phyloP scores from a whole-genome alignment of 192 early-diverging fungal genomes.

The Coemansia sp. region DNA sequence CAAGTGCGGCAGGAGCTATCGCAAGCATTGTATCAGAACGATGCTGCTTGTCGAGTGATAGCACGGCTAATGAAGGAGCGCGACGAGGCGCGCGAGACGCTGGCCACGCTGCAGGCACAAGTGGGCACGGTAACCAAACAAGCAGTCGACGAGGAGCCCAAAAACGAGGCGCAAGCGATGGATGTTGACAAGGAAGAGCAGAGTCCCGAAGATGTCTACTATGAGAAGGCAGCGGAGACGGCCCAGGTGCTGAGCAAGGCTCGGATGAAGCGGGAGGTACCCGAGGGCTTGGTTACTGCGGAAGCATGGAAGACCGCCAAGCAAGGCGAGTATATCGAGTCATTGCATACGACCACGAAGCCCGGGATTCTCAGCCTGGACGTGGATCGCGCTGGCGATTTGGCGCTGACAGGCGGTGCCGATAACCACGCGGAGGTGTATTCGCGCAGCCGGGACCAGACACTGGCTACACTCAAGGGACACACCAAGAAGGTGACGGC shows the following conservation, averaged over 20 bases:
- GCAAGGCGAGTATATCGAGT: slow-evolving; percentile 53
- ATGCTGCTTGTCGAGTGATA: slow-evolving; percentile 93
- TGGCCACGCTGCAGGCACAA: slow-evolving; percentile 27
- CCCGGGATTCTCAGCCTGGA: slow-evolving; percentile 66
- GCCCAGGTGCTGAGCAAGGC: slow-evolving; percentile 59
- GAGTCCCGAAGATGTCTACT: slow-evolving; percentile 24
- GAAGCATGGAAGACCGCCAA: slow-evolving; percentile 67
- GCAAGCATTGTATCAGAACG: slow-evolving; percentile 93
- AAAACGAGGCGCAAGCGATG: slow-evolving; percentile 11
- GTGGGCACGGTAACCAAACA: neutral
- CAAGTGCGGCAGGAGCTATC: slow-evolving; percentile 88
- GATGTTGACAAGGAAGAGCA: slow-evolving; percentile 26
- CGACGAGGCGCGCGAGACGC: slow-evolving; percentile 77
- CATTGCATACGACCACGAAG: slow-evolving; percentile 70
- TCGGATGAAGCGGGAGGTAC: slow-evolving; percentile 83
- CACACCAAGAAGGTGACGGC: slow-evolving; percentile 78
- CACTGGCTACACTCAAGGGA: slow-evolving; percentile 71
- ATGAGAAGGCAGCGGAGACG: slow-evolving; percentile 35
- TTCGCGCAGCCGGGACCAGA: slow-evolving; percentile 61
- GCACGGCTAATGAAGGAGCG: slow-evolving; percentile 87
- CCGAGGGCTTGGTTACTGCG: slow-evolving; percentile 62
- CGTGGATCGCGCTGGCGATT: slow-evolving; percentile 56
- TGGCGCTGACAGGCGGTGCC: slow-evolving; percentile 74
- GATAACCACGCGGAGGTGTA: slow-evolving; percentile 78
- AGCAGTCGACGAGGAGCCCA: neutral